Percentiles rank a stretch among this genome's conserved stretches.
Evolutionary conservation across 306 rosid genomes (phyloP).

Genomic region (Albizia julibrissin): DNA sequence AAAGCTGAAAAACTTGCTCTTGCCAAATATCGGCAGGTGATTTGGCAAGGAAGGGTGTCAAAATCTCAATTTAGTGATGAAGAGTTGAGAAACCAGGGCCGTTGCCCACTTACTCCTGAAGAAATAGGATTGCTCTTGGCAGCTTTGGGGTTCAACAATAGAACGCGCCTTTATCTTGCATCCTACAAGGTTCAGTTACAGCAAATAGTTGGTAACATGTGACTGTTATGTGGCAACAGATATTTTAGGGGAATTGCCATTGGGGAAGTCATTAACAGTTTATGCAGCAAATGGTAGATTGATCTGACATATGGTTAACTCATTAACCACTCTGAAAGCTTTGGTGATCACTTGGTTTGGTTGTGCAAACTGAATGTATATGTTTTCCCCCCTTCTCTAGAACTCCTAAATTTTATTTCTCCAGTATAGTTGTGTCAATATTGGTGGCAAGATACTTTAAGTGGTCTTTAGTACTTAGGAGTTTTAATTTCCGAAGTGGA

Average conservation of each 20-base stretch:
- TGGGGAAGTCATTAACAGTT: not conserved
- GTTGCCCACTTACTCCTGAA: slow-evolving; percentile 98
- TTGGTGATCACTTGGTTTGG: not conserved
- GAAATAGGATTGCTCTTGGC: slow-evolving; percentile 94
- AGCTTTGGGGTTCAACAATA: slow-evolving; percentile 90
- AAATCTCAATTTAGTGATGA: slow-evolving; percentile 88
- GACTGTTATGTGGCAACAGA: slow-evolving; percentile 1
- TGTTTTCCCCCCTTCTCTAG: not conserved
- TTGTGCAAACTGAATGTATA: not conserved
- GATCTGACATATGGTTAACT: not conserved
- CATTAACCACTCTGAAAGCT: not conserved
- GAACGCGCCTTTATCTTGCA: slow-evolving; percentile 89
- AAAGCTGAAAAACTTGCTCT: slow-evolving; percentile 89
- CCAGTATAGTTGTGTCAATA: not conserved
- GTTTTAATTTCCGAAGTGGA: not conserved
- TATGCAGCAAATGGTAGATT: not conserved
- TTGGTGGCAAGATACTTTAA: slow-evolving; percentile 7
- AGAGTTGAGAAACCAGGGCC: slow-evolving; percentile 94
- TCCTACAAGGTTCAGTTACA: slow-evolving; percentile 83
- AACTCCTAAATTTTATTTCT: not conserved
- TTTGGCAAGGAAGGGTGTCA: slow-evolving; percentile 98
- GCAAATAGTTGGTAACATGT: slow-evolving; percentile 17
- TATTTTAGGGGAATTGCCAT: slow-evolving; percentile 9
- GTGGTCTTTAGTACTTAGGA: not conserved
- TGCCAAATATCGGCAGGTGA: slow-evolving; percentile 82